These are phyloP conservation scores for Fusarium brachygibbosum DNA, from an alignment of 2,329 filamentous ascomycete genomes.

Conservation along the genomic window DNA sequence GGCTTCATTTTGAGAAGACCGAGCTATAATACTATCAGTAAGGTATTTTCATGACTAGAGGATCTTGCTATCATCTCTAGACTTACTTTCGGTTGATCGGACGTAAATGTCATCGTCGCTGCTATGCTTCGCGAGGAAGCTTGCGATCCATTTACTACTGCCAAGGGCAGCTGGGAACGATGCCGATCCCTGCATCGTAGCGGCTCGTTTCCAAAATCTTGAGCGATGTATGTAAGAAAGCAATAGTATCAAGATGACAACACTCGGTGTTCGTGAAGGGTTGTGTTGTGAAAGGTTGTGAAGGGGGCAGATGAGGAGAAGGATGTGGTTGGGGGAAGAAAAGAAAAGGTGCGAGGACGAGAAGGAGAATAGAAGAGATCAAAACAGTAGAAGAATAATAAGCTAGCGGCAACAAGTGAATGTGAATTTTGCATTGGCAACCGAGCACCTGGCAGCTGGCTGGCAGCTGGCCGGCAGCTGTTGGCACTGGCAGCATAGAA, in stretches of 20 bases:
- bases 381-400: slow-evolving; percentile 1
- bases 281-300: not conserved
- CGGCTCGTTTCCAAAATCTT: not conserved
- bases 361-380: not conserved
- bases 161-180: slow-evolving; percentile 29
- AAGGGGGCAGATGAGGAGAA: not conserved
- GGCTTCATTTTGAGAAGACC: not conserved
- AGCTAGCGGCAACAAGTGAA: not conserved
- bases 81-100: slow-evolving; percentile 6
- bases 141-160: slow-evolving; percentile 20
- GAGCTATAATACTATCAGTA: slow-evolving; percentile 7
- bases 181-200: slow-evolving; percentile 22
- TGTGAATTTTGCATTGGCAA: slow-evolving; percentile 4
- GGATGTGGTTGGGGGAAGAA: not conserved
- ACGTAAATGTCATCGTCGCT: not conserved
- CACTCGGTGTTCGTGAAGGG: not conserved
- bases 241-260: not conserved
- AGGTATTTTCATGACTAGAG: not conserved
- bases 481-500: slow-evolving; percentile 15
- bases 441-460: not conserved
- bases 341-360: not conserved
- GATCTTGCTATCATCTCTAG: not conserved
- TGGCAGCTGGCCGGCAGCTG: slow-evolving; percentile 10
- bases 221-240: not conserved
- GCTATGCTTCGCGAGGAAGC: not conserved